A percentile compares a stretch with the other conserved stretches of the same genome.
phyloP scores from a whole-genome alignment of 2,329 filamentous ascomycete species.

The Aureobasidium sp. region DNA sequence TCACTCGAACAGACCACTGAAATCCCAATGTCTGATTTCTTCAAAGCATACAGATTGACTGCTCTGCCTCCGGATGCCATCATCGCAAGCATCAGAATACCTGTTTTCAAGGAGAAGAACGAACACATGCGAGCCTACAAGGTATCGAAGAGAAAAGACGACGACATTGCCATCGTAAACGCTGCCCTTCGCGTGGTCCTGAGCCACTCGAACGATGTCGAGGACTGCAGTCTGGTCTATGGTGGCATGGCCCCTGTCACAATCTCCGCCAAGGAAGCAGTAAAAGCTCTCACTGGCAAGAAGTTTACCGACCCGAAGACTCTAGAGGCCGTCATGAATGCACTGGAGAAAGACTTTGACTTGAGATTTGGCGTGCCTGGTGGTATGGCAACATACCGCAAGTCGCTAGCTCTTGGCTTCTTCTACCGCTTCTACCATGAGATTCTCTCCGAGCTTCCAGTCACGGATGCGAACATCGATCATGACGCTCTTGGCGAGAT shows the following conservation, averaged over 20 bases:
- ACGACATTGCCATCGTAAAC: conserved; percentile 97
- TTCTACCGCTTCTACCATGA: conserved; percentile 98
- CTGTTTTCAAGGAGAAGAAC: conserved; percentile 61
- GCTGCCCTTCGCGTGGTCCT: conserved; percentile 70
- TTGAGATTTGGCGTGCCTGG: conserved; percentile 85
- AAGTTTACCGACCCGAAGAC: conserved; percentile 73
- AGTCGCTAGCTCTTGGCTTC: conserved; percentile 82
- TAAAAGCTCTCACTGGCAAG: conserved; percentile 66
- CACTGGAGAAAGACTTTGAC: conserved; percentile 83
- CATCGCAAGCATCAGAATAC: conserved; percentile 81
- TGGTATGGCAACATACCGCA: conserved; percentile 94
- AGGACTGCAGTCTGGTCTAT: conserved; percentile 73
- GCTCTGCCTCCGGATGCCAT: conserved; percentile 73
- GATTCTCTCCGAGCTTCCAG: conserved; percentile 53
- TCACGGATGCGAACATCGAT: conserved; percentile 50
- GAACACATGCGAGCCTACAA: conserved; percentile 90
- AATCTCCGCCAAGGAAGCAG: conserved; percentile 72
- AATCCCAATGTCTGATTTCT: conserved; percentile 88
- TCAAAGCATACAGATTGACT: conserved; percentile 82
- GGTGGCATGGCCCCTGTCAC: conserved; percentile 94
- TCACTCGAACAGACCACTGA: conserved; percentile 65
- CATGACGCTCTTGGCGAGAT: conserved; percentile 73
- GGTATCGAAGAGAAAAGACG: conserved; percentile 92
- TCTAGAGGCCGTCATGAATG: conserved; percentile 81
- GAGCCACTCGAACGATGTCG: conserved; percentile 59